Base-by-base conservation (phyloP, 495 filamentous ascomycete genomes). In the Lepidopterella palustris region DNA sequence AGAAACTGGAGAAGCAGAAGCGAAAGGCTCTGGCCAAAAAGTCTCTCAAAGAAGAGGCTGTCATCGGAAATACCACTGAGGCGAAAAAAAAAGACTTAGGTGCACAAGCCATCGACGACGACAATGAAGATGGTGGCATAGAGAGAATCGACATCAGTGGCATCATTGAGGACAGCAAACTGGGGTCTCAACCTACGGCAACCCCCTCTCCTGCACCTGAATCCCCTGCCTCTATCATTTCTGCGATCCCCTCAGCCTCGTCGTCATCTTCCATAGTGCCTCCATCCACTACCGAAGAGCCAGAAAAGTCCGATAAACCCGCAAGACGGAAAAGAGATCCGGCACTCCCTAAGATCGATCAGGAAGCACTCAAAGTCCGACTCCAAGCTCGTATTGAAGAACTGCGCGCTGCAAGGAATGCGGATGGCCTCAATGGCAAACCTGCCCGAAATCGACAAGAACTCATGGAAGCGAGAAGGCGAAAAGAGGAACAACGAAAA, bases 371-470 rank as follows among this genome's bases (percentile, higher is more conserved):
- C 35, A 84, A 84, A 69, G 81, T 84, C 28, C 87, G 90, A 24
- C 78, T 98, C 45, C 81, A 85, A 48, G 87, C 85, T 62, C 88
- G 82, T 57, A 88, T 98, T 53, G 85, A 91, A 61, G 85, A 82
- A 25, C 82, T 98, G 24, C 87, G 91, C 53, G 87, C 87, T 0
- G 80, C 79, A 24, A 85, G 90, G 50, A 92, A 93, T 67, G 90
- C 91, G 23, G 88, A 92, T 63, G 88, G 86, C 13, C 78, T 81
- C 4, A 82, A 95, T 67, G 88, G 88, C 62, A 82, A 84, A 58
- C 87, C 89, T 25, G 85, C 92, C 40, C 82, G 85, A 47, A 93
- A 85, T 57, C 80, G 91, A 50, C 86, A 93, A 73, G 92, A 97
- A 62, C 80, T 98, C 1, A 87, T 98, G 64, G 95, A 97, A 72